Conservation (phyloP, 2,329 filamentous ascomycete genomes). For the Macroventuria anomochaeta region DNA sequence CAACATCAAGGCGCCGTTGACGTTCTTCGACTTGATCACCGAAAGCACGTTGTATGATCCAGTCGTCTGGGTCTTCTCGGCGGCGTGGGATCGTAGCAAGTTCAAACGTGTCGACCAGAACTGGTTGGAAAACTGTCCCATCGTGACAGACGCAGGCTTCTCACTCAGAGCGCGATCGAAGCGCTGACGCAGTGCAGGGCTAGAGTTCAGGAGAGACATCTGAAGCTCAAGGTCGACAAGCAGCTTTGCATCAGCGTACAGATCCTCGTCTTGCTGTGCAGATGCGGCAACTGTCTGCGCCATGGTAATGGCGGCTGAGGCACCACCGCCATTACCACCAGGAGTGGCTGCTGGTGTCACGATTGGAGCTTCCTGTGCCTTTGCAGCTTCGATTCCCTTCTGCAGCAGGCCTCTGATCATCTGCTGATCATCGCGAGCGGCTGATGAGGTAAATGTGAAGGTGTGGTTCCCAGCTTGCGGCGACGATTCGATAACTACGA, state of each 20-base stretch:
- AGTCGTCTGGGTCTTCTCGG: slow-evolving; percentile 83
- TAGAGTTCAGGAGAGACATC: slow-evolving; percentile 83
- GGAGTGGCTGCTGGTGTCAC: slow-evolving; percentile 39
- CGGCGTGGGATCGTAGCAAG: slow-evolving; percentile 85
- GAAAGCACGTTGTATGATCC: slow-evolving; percentile 95
- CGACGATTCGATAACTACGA: slow-evolving; percentile 74
- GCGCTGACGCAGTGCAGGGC: slow-evolving; percentile 76
- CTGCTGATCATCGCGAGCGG: slow-evolving; percentile 84
- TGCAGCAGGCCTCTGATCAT: slow-evolving; percentile 83
- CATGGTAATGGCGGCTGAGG: slow-evolving; percentile 76
- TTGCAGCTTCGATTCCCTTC: slow-evolving; percentile 73
- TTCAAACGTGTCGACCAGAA: slow-evolving; percentile 94
- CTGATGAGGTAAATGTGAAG: slow-evolving; percentile 85
- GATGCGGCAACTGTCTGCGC: slow-evolving; percentile 66
- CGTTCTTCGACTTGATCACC: slow-evolving; percentile 79
- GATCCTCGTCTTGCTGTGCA: slow-evolving; percentile 61
- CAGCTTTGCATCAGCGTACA: slow-evolving; percentile 82
- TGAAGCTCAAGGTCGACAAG: slow-evolving; percentile 82
- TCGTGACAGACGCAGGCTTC: slow-evolving; percentile 83
- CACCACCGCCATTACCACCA: slow-evolving; percentile 23
- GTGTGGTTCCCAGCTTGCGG: slow-evolving; percentile 73
- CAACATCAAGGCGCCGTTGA: slow-evolving; percentile 72
- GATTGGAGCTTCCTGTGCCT: slow-evolving; percentile 54
- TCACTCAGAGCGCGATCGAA: slow-evolving; percentile 84
- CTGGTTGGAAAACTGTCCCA: slow-evolving; percentile 82